Conservation (phyloP, 1,139 yeast genomes). For the Yamadazyma triangularis region DNA sequence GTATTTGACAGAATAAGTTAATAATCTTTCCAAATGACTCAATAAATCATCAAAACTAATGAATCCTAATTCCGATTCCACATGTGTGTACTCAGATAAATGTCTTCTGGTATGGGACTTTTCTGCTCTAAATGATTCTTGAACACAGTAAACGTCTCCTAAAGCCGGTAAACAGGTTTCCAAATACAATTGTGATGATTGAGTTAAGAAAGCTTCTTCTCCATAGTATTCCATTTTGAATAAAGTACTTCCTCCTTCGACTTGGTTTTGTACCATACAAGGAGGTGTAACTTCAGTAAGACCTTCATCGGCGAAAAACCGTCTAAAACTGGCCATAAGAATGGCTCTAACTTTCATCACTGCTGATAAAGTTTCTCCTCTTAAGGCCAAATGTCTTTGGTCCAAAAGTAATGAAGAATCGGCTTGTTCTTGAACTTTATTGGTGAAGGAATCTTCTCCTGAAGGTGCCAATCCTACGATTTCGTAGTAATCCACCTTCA, state of each 20-base stretch:
- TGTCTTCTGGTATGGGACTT: slow-evolving; percentile 99
- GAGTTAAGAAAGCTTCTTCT: slow-evolving; percentile 94
- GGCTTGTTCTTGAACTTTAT: slow-evolving; percentile 88
- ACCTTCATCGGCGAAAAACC: slow-evolving; percentile 70
- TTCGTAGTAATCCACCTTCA: slow-evolving; percentile 83
- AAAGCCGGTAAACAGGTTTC: slow-evolving; percentile 95
- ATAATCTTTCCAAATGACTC: slow-evolving; percentile 74
- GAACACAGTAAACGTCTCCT: slow-evolving; percentile 96
- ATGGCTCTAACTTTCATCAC: slow-evolving; percentile 94
- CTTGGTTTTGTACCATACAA: slow-evolving; percentile 99
- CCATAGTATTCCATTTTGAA: slow-evolving; percentile 94
- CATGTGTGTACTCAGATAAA: slow-evolving; percentile 92
- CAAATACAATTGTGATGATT: slow-evolving; percentile 92
- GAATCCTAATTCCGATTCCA: slow-evolving; percentile 92
- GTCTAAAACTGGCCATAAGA: slow-evolving; percentile 68
- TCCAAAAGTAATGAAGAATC: slow-evolving; percentile 91
- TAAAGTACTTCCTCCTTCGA: slow-evolving; percentile 97
- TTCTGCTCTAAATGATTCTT: slow-evolving; percentile 99
- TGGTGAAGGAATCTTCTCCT: slow-evolving; percentile 93
- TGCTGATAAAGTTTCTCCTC: slow-evolving; percentile 94
- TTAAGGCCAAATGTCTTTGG: slow-evolving; percentile 88
- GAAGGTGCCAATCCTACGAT: slow-evolving; percentile 91
- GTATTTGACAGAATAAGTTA: slow-evolving; percentile 65
- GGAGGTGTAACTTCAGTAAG: slow-evolving; percentile 95
- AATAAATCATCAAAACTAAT: slow-evolving; percentile 82